phyloP scores from a whole-genome alignment of 208 protist species.

The Plasmodiophora brassicae region DNA sequence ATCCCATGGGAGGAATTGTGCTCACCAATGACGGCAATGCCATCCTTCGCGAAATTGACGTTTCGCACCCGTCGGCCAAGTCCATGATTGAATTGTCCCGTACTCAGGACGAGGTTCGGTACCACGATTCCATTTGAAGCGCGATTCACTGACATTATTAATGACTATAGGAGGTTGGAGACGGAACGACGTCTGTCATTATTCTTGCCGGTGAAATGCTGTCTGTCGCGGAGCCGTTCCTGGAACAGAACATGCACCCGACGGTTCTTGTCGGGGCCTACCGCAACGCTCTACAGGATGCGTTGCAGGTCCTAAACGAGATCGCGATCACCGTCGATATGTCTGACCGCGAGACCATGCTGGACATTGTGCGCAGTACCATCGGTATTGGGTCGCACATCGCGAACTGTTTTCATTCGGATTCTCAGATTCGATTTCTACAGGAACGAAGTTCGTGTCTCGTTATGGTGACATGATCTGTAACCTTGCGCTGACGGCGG shows the following conservation, averaged over 20 bases:
- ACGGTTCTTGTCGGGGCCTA: conserved; percentile 95
- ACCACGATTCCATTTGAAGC: background rate
- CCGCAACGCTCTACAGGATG: conserved; percentile 87
- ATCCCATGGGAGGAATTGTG: conserved; percentile 98
- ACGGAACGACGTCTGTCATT: conserved; percentile 99
- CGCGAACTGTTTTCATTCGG: background rate
- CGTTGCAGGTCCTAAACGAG: conserved; percentile 80
- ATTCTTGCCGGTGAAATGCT: conserved; percentile 97
- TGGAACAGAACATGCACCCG: conserved; percentile 97
- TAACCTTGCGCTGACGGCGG: conserved; percentile 95
- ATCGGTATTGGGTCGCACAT: conserved; percentile 38
- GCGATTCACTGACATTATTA: background rate
- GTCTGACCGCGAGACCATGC: conserved; percentile 69
- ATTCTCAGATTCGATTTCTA: conserved; percentile 57
- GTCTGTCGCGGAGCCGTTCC: conserved; percentile 84
- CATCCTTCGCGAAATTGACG: conserved; percentile 99
- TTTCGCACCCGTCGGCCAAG: conserved; percentile 98
- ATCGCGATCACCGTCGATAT: conserved; percentile 83
- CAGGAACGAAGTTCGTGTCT: conserved; percentile 97
- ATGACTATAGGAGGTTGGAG: conserved; percentile 73
- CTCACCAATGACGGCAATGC: conserved; percentile 99
- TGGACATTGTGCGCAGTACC: conserved; percentile 42
- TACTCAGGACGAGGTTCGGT: conserved; percentile 81
- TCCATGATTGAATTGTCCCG: conserved; percentile 97
- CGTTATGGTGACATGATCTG: conserved; percentile 91